phyloP scores from a whole-genome alignment of 441 rosid genomes.

The Mallotus japonicus region DNA sequence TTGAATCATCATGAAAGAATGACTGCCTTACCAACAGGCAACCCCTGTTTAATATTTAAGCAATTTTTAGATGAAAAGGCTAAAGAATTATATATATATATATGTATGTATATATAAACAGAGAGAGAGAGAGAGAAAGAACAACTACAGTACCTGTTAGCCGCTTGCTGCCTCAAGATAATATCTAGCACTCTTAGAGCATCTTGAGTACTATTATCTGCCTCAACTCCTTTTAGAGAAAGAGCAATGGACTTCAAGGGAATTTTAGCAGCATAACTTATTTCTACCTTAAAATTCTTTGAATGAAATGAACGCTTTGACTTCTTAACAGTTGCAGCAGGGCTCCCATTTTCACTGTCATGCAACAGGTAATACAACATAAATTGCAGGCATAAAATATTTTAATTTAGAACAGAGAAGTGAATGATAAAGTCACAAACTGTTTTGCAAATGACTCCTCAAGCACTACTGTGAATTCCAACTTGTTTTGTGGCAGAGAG shows the following conservation, averaged over 20 bases:
- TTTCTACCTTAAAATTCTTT: constrained; percentile 54
- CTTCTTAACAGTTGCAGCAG: constrained; percentile 43
- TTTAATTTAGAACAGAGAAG: neutral
- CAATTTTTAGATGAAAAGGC: constrained; percentile 23
- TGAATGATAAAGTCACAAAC: constrained; percentile 31
- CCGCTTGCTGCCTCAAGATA: constrained; percentile 82
- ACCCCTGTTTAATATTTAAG: constrained; percentile 44
- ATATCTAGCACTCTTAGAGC: constrained; percentile 82
- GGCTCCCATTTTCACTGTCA: constrained; percentile 43
- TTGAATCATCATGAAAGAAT: constrained; percentile 61
- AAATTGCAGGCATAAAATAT: constrained; percentile 15
- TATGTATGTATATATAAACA: neutral
- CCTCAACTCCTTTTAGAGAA: constrained; percentile 48
- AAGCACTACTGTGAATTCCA: constrained; percentile 61
- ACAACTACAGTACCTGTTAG: constrained; percentile 48
- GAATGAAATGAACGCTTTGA: constrained; percentile 51
- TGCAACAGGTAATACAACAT: constrained; percentile 12
- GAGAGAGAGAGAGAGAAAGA: neutral
- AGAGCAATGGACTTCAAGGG: constrained; percentile 54
- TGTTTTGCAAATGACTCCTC: constrained; percentile 62
- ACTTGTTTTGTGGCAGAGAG: constrained; percentile 63
- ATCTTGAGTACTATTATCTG: constrained; percentile 51
- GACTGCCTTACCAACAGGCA: constrained; percentile 92
- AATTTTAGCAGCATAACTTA: constrained; percentile 58
- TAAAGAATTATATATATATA: neutral